phyloP scores from a whole-genome alignment of 345 rosid species.

The Leavenworthia alabamica region DNA sequence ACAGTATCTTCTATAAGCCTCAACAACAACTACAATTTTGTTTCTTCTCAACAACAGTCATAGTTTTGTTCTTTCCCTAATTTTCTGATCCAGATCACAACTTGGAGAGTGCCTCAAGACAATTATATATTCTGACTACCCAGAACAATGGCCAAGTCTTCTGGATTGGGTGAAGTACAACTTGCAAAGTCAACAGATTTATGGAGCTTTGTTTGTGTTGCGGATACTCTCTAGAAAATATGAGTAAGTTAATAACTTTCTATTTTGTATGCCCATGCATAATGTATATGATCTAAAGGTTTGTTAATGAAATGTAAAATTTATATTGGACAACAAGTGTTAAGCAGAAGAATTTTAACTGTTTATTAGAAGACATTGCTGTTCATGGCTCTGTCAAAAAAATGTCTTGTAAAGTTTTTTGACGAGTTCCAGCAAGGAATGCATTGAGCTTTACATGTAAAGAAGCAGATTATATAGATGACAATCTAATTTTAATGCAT shows the following conservation, averaged over 20 bases:
- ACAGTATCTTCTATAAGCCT: background rate
- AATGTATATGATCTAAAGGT: background rate
- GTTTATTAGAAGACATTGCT: background rate
- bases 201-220: slow-evolving; percentile 82
- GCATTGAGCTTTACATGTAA: no score
- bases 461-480: no score
- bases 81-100: slow-evolving; percentile 56
- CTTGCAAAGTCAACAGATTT: slow-evolving; percentile 84
- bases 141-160: slow-evolving; percentile 97
- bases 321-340: slow-evolving; percentile 5
- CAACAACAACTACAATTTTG: background rate
- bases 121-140: slow-evolving; percentile 88
- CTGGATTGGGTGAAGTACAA: slow-evolving; percentile 92
- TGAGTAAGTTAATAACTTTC: slow-evolving; percentile 49
- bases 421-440: slow-evolving; percentile 6
- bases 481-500: slow-evolving; percentile 1
- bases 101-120: slow-evolving; percentile 98
- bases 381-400: background rate
- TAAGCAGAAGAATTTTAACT: background rate
- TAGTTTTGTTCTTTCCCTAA: background rate
- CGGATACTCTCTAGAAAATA: slow-evolving; percentile 96
- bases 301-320: background rate
- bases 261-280: background rate
- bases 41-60: background rate
- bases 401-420: background rate